Conservation (phyloP, 805 yeast species). For the Yamadazyma olivae region DNA sequence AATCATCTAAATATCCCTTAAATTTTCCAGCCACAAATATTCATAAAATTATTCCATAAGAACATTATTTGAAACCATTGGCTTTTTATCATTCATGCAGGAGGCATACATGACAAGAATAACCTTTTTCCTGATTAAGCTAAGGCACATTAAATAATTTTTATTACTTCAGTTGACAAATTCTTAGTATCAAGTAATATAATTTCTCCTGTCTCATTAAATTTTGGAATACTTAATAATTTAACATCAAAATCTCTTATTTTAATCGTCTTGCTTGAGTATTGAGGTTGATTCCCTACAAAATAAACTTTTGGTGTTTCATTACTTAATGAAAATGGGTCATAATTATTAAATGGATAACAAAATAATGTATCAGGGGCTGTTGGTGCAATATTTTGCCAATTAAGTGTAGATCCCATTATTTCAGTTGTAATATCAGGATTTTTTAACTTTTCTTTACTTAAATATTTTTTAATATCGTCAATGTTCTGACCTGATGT, state of each 20-base stretch:
- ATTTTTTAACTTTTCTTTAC: conserved; percentile 30
- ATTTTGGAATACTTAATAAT: conserved; percentile 68
- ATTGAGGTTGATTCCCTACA: conserved; percentile 78
- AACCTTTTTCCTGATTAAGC: no score
- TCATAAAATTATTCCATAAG: no score
- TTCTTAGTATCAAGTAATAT: conserved; percentile 20
- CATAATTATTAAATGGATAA: conserved; percentile 72
- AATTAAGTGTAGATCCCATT: conserved; percentile 64
- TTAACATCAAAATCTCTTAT: conserved; percentile 30
- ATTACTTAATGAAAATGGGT: conserved; percentile 70
- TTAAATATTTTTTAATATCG: conserved; percentile 69
- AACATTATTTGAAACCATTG: no score
- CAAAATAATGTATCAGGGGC: conserved; percentile 95
- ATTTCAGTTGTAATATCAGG: conserved; percentile 35
- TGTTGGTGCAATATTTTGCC: conserved; percentile 91
- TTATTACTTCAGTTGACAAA: conserved; percentile 48
- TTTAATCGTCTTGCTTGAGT: conserved; percentile 40
- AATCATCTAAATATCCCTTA: no score
- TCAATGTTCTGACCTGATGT: conserved; percentile 82
- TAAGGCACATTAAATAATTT: no score
- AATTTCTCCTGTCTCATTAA: conserved; percentile 57
- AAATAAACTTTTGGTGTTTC: conserved; percentile 86
- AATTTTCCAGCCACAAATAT: no score
- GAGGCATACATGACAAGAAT: no score
- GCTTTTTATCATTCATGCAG: no score